phyloP scores from a whole-genome alignment of 2,329 filamentous ascomycete species.

The Arachnomyces sp. region DNA sequence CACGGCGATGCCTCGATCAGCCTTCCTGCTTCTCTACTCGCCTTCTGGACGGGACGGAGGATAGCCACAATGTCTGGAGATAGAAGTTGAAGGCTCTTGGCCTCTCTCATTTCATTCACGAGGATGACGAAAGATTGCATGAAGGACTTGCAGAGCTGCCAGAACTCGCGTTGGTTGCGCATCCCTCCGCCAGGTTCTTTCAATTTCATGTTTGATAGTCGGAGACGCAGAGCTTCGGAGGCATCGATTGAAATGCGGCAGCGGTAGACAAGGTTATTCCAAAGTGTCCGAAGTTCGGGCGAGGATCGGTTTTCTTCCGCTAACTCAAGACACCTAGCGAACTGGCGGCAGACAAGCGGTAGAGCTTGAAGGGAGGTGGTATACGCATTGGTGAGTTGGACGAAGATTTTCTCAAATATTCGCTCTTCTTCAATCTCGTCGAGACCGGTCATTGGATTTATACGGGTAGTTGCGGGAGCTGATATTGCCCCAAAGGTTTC shows the following conservation, averaged over 20 bases:
- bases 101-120: conserved; percentile 40
- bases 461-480: conserved; percentile 41
- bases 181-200: conserved; percentile 71
- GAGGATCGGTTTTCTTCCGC: conserved; percentile 55
- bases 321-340: conserved; percentile 55
- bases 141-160: conserved; percentile 61
- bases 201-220: conserved; percentile 72
- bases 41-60: conserved; percentile 72
- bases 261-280: conserved; percentile 64
- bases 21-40: conserved; percentile 70
- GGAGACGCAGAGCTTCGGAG: conserved; percentile 62
- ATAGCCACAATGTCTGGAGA: conserved; percentile 62
- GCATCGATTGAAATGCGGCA: conserved; percentile 64
- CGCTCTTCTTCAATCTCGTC: conserved; percentile 66
- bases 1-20: conserved; percentile 62
- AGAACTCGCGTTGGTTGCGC: conserved; percentile 51
- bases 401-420: conserved; percentile 74
- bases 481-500: conserved; percentile 61
- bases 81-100: conserved; percentile 41
- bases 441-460: conserved; percentile 52
- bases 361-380: conserved; percentile 66
- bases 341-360: conserved; percentile 61
- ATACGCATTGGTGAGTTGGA: conserved; percentile 65
- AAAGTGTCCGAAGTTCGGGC: conserved; percentile 56
- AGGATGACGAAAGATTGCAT: conserved; percentile 43